Evolutionary conservation across 2,329 filamentous ascomycete species (phyloP), one percentile per base, ranked within the genome.

Genomic region (Colletotrichum sp.): DNA sequence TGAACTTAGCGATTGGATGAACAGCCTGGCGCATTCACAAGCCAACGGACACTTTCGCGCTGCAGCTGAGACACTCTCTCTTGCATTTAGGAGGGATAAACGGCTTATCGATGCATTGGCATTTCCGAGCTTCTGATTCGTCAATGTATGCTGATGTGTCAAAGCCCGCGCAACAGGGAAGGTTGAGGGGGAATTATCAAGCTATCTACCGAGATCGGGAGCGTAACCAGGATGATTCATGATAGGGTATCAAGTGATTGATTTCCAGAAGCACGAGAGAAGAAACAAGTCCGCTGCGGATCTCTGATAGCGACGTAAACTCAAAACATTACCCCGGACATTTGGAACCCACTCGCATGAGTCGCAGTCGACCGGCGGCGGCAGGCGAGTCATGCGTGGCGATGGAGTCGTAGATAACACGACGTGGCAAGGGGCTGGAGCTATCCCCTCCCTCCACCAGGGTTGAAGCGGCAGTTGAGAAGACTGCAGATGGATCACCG

Each of bases 51-150:
- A 16, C n/a, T 36, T 26, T 16, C 36, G n/a, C 26, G 24, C 15
- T 61, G 36, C 32, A 68, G 26, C 55, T 30, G 52, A 62, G 56
- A 24, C 61, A 36, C 24, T 36, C 26, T 13, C 26, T 61, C 6
- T 67, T 75, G 56, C 64, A 68, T 32, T 32, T 72, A 68, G 38
- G 30, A 56, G 55, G 10, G 67, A 34, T 68, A 48, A 75, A 43
- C 26, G 28, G n/a, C 24, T 67, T 73, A 75, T 68, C 69, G 73
- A 75, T 36, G 58, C 67, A 13, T 16, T 26, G 18, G 3, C 9
- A 24, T 32, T 43, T 30, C n/a, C n/a, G n/a, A 64, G 38, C n/a
- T 13, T 58, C 69, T 75, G 69, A 75, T 75, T 75, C 69, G 73
- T 34, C 18, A 5, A 3, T 18, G 10, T 2, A 9, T 2, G 6